A percentile compares a stretch with the other conserved stretches of the same genome.
Evolutionary conservation across 352 stramenopile species (phyloP).

Genomic region (Phytophthora cactorum): DNA sequence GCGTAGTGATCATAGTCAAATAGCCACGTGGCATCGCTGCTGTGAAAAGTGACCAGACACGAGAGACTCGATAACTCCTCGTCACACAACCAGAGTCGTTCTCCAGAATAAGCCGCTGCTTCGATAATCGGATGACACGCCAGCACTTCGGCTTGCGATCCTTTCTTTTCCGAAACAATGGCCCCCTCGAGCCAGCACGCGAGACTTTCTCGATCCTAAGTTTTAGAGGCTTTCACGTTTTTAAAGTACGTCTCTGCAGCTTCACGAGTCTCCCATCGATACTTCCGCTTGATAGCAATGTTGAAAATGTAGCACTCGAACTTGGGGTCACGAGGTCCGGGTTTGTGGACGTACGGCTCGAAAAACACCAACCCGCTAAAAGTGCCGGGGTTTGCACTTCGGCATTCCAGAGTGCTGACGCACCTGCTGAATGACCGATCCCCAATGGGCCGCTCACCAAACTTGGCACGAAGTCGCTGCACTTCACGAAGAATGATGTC

Average conservation of each 20-base stretch:
- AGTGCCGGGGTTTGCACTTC: not conserved
- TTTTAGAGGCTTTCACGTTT: not conserved
- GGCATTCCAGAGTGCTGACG: not conserved
- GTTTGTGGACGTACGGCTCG: conserved; percentile 27
- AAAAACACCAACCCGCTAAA: conserved; percentile 44
- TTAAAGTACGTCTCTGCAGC: conserved; percentile 15
- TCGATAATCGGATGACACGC: conserved; percentile 28
- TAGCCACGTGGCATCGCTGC: conserved; percentile 8
- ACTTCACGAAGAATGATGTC: not conserved
- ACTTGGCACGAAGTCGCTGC: not conserved
- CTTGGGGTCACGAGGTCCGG: not conserved
- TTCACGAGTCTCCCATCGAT: conserved; percentile 6
- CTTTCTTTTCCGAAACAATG: conserved; percentile 28
- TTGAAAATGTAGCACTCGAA: conserved; percentile 11
- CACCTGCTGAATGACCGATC: not conserved
- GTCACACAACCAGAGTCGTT: conserved; percentile 18
- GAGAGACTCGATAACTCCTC: conserved; percentile 36
- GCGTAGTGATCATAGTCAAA: conserved; percentile 18
- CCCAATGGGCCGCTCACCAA: not conserved
- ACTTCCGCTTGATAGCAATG: conserved; percentile 8
- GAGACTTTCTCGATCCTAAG: conserved; percentile 35
- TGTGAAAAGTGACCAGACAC: conserved; percentile 36
- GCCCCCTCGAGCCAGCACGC: conserved; percentile 32
- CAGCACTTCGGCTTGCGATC: conserved; percentile 13
- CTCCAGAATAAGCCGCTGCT: conserved; percentile 23